Evolutionary conservation across 176 grass and related monocot species (phyloP).

Genomic region (Phoenix dactylifera): DNA sequence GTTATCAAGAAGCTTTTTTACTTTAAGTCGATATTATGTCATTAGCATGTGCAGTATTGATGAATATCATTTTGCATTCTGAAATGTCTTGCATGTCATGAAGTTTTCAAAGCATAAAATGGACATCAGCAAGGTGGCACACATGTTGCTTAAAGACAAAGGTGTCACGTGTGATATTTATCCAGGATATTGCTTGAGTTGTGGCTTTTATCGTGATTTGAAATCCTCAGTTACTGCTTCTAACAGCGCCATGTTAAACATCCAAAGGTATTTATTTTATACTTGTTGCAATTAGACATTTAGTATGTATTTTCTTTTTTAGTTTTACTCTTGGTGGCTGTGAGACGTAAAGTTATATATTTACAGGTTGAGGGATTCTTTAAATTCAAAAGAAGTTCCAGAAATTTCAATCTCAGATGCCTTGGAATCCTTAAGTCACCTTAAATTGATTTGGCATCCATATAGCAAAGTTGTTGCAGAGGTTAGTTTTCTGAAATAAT

Average conservation of each 20-base stretch:
- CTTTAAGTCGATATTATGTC: too few species aligned
- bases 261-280: slow-evolving; percentile 32
- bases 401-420: slow-evolving; percentile 25
- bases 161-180: slow-evolving; percentile 29
- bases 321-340: too few species aligned
- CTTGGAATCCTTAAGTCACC: slow-evolving; percentile 43
- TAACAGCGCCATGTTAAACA: slow-evolving; percentile 30
- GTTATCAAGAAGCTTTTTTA: too few species aligned
- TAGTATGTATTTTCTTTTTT: too few species aligned
- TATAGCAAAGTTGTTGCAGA: slow-evolving; percentile 79
- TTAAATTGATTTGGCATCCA: slow-evolving; percentile 62
- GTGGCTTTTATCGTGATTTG: slow-evolving; percentile 44
- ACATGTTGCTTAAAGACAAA: slow-evolving; percentile 33
- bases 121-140: slow-evolving; percentile 37
- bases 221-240: slow-evolving; percentile 33
- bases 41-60: too few species aligned
- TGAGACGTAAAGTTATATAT: neutral
- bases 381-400: slow-evolving; percentile 15
- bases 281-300: too few species aligned
- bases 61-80: neutral
- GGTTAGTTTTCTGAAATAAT: slow-evolving; percentile 31
- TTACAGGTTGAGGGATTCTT: slow-evolving; percentile 53
- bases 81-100: slow-evolving; percentile 17
- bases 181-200: slow-evolving; percentile 72
- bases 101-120: slow-evolving; percentile 40